Evolutionary conservation across 1,284 basidiomycete genomes (phyloP), one percentile per base, ranked within the genome.

Genomic region (Apiotrichum montevideense): DNA sequence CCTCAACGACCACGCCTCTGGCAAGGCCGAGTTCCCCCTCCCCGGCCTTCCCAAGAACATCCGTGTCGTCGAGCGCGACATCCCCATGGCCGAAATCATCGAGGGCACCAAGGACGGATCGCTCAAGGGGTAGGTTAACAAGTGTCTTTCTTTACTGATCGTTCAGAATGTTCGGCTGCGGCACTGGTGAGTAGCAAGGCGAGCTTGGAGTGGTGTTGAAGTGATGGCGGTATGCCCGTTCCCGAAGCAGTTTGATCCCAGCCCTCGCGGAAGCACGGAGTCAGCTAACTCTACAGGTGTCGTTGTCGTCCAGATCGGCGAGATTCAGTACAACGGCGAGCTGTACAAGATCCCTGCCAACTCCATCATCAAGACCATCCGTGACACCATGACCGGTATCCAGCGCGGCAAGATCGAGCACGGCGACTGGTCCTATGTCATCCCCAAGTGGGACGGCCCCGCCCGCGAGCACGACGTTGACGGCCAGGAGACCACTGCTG

Each of bases 41-140:
- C 59, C 62, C 3, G 69, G 69, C 15, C 61, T 74, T 62, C 69
- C 71, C 37, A 67, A 63, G 57, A 70, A 74, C 35, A 65, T 74
- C 57, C 63, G 71, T 35, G 66, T 74, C n/a, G 71, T 74, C 35
- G 65, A 75, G 67, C 60, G 73, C 51, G 73, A 75, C 59, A 68
- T 74, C 37, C 46, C 64, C 41, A 75, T 75, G 73, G 56, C 55
- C 33, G 73, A 75, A 67, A 68, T 75, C 51, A 58, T 67, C 45
- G 53, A 61, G 32, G 59, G 66, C 14, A 47, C 63, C 35, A 60
- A 65, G 54, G 71, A 73, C 58, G 70, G 71, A 11, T 59, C 69
- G 33, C 56, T 75, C 53, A 71, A 69, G 55, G 72, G 70, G 70
- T 71, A 21, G 59, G 69, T 13, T 39, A 7, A 8, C 37, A 39